A percentile compares a stretch with the other conserved stretches of the same genome.
Conservation (phyloP, 148 eudicot genomes). For the Spergularia marina region DNA sequence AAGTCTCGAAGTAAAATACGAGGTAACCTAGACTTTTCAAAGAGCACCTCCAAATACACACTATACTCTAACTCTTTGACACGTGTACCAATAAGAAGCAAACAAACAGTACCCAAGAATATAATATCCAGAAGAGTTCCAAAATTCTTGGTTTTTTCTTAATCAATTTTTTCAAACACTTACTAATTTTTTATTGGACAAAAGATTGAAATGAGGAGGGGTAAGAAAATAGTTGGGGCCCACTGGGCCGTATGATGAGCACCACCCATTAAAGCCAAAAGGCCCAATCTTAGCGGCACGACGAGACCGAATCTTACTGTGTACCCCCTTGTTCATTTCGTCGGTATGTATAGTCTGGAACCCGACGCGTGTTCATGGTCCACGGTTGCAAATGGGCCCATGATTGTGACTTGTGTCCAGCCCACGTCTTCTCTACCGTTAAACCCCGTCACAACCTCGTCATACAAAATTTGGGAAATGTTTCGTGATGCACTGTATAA, state of each 20-base stretch:
- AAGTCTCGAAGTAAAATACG: constrained; percentile 3
- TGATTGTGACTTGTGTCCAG: constrained; percentile 22
- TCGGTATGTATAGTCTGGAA: constrained; percentile 9
- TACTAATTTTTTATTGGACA: constrained; percentile 22
- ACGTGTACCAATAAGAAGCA: constrained; percentile 16
- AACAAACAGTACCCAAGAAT: constrained; percentile 15
- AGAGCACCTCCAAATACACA: too few species aligned
- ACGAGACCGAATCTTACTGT: constrained; percentile 26
- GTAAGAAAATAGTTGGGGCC: constrained; percentile 12
- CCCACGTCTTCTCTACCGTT: constrained; percentile 4
- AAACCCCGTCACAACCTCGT: too few species aligned
- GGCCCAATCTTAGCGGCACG: constrained; percentile 28
- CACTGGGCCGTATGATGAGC: constrained; percentile 3
- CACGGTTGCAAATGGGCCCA: not conserved
- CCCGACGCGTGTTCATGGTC: constrained; percentile 27
- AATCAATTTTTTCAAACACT: not conserved
- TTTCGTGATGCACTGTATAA: not conserved
- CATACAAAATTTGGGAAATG: too few species aligned
- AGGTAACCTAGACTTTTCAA: constrained; percentile 21
- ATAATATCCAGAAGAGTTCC: constrained; percentile 19
- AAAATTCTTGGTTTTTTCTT: not conserved
- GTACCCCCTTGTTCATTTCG: constrained; percentile 12
- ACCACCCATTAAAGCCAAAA: constrained; percentile 26
- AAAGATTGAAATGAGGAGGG: constrained; percentile 22
- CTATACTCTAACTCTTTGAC: not conserved